Conservation (phyloP, 2,329 filamentous ascomycete genomes). For the Neofusicoccum laricinum region DNA sequence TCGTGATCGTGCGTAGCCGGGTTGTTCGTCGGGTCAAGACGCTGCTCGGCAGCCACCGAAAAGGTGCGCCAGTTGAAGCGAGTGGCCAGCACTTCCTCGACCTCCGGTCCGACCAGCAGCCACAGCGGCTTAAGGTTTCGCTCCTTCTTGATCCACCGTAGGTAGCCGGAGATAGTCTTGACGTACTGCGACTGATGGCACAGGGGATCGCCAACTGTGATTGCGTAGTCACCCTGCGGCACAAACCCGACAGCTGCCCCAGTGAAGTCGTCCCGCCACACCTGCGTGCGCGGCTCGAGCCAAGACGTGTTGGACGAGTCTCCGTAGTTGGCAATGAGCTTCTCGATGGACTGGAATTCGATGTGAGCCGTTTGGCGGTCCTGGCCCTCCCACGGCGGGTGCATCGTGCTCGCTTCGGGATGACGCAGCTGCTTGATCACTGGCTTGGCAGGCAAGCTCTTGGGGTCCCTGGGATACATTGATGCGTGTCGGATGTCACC, state of each 20-base stretch:
- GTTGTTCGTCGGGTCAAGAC: slow-evolving; percentile 71
- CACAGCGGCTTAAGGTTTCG: slow-evolving; percentile 75
- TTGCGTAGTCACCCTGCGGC: slow-evolving; percentile 70
- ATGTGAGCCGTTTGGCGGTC: slow-evolving; percentile 46
- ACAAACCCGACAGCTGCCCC: slow-evolving; percentile 86
- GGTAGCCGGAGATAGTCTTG: slow-evolving; percentile 69
- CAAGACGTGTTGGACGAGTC: slow-evolving; percentile 93
- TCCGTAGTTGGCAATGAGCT: slow-evolving; percentile 92
- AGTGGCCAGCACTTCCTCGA: slow-evolving; percentile 75
- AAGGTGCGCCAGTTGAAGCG: slow-evolving; percentile 85
- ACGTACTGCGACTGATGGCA: slow-evolving; percentile 76
- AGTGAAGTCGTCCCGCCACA: slow-evolving; percentile 77
- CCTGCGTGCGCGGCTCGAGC: slow-evolving; percentile 82
- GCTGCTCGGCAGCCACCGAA: slow-evolving; percentile 85
- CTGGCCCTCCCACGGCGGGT: slow-evolving; percentile 60
- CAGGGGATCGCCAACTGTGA: slow-evolving; percentile 83
- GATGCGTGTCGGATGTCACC: slow-evolving; percentile 88
- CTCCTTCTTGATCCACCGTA: slow-evolving; percentile 71
- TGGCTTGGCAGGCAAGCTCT: slow-evolving; percentile 72
- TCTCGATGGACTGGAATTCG: slow-evolving; percentile 71
- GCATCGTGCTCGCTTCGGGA: slow-evolving; percentile 80
- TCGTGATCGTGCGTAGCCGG: slow-evolving; percentile 63
- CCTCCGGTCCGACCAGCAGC: slow-evolving; percentile 77
- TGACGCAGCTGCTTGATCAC: slow-evolving; percentile 68
- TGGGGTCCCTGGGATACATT: slow-evolving; percentile 83